phyloP scores from a whole-genome alignment of 371 early-diverging fungal species.

The Rhizopus sp. region DNA sequence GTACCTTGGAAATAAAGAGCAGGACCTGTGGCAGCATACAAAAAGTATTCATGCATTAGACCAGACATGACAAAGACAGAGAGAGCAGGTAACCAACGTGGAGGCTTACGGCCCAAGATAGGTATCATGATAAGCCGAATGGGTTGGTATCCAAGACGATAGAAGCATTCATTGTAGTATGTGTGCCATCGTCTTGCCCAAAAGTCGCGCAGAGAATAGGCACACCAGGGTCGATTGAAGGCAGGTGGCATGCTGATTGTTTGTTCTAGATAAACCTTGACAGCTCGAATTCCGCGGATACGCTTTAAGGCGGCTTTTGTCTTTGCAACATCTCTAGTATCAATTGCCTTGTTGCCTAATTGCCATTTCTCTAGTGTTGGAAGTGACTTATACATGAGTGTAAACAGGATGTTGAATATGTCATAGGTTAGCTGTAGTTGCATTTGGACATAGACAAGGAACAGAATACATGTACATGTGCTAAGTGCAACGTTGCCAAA shows the following conservation, averaged over 20 bases:
- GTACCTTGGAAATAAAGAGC: slow-evolving; percentile 20
- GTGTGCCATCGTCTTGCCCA: slow-evolving; percentile 48
- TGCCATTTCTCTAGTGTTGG: slow-evolving; percentile 29
- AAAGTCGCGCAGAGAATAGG: slow-evolving; percentile 39
- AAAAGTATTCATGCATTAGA: slow-evolving; percentile 45
- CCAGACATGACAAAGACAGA: slow-evolving; percentile 45
- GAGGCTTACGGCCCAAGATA: slow-evolving; percentile 23
- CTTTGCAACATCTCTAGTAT: slow-evolving; percentile 14
- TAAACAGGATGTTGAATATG: slow-evolving; percentile 17
- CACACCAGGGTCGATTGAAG: slow-evolving; percentile 40
- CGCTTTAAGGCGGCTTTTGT: slow-evolving; percentile 17
- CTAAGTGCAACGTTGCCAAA: slow-evolving; percentile 15
- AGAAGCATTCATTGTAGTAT: slow-evolving; percentile 43
- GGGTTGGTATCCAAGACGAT: slow-evolving; percentile 36
- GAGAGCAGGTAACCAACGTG: slow-evolving; percentile 28
- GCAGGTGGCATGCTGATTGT: slow-evolving; percentile 33
- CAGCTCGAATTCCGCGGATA: slow-evolving; percentile 13
- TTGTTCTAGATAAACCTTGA: slow-evolving; percentile 36
- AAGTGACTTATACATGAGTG: slow-evolving; percentile 17
- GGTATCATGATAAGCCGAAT: slow-evolving; percentile 16
- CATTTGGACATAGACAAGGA: slow-evolving; percentile 39
- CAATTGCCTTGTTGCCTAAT: slow-evolving; percentile 10
- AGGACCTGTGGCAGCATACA: slow-evolving; percentile 33
- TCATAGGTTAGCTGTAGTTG: slow-evolving; percentile 39
- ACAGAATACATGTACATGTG: slow-evolving; percentile 22